Base-by-base conservation (phyloP, 2,329 filamentous ascomycete species). In the Lojkania enalia region DNA sequence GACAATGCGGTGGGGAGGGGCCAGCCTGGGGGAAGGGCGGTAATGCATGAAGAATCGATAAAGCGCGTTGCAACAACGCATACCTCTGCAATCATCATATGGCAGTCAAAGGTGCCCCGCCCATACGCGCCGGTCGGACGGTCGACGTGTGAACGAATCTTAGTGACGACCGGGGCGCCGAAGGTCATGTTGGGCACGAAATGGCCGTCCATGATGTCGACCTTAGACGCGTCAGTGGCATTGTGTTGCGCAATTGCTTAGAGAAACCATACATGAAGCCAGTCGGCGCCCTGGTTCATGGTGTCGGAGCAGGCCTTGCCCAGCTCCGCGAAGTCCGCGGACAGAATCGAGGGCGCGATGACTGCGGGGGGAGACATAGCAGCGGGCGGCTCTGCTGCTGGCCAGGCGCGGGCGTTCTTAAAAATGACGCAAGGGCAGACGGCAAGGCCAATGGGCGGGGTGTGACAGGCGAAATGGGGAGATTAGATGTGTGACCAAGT, bases 71-170 rank as follows among this genome's bases (percentile, higher is more conserved):
- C 32, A 42, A n/a, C n/a, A 35, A 18, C 12, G 36, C 35, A 33
- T 78, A 92, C 89, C 86, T 99, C 92, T 63, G 90, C 85, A 67
- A 99, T 95, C 94, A 99, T 99, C 94, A 99, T 97, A 74, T 99
- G 94, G 80, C 94, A 99, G 74, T 99, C 94, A 70, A 99, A 99
- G 12, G 92, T 97, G 51, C 94, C 94, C 60, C 85, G 87, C 41
- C 88, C 90, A 57, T 86, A 77, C 23, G 80, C 80, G 39, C 80
- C 76, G 30, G 78, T 77, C 2, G 90, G 91, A 57, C 80, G 79
- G 45, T 89, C 85, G 61, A 99, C 91, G 63, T 96, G 88, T 35
- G 82, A 78, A 52, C 94, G 85, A 62, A 99, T 94, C 77, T 92
- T 95, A 58, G 90, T 92, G 35, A 99, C 94, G 27, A 99, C 90